Base-by-base conservation (phyloP, 805 yeast genomes). In the Hyphopichia homilentoma region DNA sequence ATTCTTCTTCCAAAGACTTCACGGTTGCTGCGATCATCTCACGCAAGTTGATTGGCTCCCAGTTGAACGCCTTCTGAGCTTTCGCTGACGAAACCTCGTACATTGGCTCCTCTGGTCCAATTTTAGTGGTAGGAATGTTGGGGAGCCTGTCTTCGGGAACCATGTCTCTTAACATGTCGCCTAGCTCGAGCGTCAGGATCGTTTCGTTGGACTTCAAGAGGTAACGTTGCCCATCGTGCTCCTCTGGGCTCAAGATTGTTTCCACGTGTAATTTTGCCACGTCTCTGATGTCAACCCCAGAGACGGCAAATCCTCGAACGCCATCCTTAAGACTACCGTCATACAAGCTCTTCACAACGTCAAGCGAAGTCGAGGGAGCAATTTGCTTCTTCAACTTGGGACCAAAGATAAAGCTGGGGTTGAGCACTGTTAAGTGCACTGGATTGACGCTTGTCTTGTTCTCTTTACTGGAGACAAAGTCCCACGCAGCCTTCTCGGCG, bases 401-500 rank as follows among this genome's bases (percentile, higher is more conserved):
- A 6, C 30, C 19, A 33, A 14, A 24, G 11, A 45, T 33, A 2
- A 54, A 54, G 2, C 57, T 56, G 35, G 50, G 47, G 3, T 48
- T 48, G 36, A 36, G 40, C 5, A 44, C 41, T 12, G 54, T 53
- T 33, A 45, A 43, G 16, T 50, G 37, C 2, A 39, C 33, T 6
- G 38, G 40, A 21, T 47, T 30, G 29, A 40, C 43, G 33, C 47
- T 50, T 4, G 29, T 6, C 1, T 51, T 47, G 15, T 40, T 33
- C 19, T 46, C 39, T 18, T 27, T 18, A 5, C 32, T 18, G 8
- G 35, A 16, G n/a, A n/a, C n/a, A 20, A 38, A 42, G 11, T 44
- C 41, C 50, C 50, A 45, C 8, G 41, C 48, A 13, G 36, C 32
- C 6, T 39, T 38, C 33, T 49, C 52, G n/a, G 49, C 50, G 16